Conservation (phyloP, 495 filamentous ascomycete species). For the Penicillium mononematosum region DNA sequence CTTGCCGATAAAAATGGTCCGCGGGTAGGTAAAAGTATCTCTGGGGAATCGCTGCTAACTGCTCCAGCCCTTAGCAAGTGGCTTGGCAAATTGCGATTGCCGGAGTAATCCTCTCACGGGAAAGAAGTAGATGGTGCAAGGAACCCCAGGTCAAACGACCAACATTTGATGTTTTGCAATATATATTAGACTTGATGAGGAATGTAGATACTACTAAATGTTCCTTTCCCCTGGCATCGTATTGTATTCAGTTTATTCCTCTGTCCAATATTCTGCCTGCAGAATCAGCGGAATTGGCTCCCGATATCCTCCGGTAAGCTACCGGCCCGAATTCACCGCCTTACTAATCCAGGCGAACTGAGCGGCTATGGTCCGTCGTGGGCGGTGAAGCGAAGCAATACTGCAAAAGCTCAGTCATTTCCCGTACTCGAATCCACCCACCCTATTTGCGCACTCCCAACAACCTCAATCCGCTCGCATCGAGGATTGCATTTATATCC, state of each 20-base stretch:
- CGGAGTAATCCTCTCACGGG: background rate
- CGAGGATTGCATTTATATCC: slow-evolving; percentile 31
- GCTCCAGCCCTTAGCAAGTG: background rate
- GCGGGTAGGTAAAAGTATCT: slow-evolving; percentile 3
- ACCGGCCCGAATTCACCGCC: background rate
- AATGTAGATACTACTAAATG: background rate
- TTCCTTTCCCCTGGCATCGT: background rate
- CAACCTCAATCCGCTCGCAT: slow-evolving; percentile 27
- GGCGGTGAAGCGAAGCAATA: slow-evolving; percentile 27
- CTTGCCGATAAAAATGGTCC: slow-evolving; percentile 1
- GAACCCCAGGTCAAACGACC: background rate
- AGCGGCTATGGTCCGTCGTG: background rate
- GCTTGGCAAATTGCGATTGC: background rate
- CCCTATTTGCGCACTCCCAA: slow-evolving; percentile 24
- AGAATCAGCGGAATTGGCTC: background rate
- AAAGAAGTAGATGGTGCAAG: background rate
- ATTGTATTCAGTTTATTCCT: background rate
- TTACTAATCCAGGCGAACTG: background rate
- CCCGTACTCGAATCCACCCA: slow-evolving; percentile 29
- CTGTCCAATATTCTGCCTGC: background rate
- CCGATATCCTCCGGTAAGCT: background rate
- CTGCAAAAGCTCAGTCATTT: slow-evolving; percentile 36
- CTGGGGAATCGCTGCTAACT: slow-evolving; percentile 6
- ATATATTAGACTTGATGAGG: background rate
- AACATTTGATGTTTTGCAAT: background rate